Percentiles rank a stretch among this genome's conserved stretches.
phyloP scores from a whole-genome alignment of 768 basidiomycete genomes.

The Inosperma sp. region DNA sequence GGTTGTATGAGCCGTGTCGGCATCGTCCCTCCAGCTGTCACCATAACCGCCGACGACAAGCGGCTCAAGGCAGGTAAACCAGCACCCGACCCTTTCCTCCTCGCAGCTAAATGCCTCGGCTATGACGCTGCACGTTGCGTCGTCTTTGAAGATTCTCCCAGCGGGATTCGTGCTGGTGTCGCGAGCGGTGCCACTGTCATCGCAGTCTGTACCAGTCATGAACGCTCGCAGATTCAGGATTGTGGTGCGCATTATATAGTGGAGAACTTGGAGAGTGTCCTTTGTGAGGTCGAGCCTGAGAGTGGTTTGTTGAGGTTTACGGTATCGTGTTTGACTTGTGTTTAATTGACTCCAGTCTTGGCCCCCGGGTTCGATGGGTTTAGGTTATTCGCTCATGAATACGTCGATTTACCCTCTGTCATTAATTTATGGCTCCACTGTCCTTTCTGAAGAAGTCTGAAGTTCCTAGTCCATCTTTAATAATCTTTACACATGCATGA shows the following conservation, averaged over 20 bases:
- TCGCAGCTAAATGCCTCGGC: slow-evolving; percentile 55
- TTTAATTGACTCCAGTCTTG: too few relatives aligned
- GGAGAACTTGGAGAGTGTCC: slow-evolving; percentile 49
- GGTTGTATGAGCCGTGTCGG: slow-evolving; percentile 71
- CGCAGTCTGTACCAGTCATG: slow-evolving; percentile 72
- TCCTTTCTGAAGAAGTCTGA: too few relatives aligned
- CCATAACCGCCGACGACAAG: slow-evolving; percentile 74
- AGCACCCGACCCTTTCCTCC: slow-evolving; percentile 59
- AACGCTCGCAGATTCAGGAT: slow-evolving; percentile 47
- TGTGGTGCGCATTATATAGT: slow-evolving; percentile 55
- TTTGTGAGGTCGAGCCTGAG: slow-evolving; percentile 38
- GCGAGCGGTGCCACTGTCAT: slow-evolving; percentile 71
- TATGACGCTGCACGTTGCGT: slow-evolving; percentile 57
- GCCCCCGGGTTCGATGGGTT: too few relatives aligned
- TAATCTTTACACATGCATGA: too few relatives aligned
- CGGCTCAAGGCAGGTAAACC: slow-evolving; percentile 64
- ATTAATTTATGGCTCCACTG: too few relatives aligned
- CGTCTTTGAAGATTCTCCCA: slow-evolving; percentile 80
- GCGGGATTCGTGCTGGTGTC: slow-evolving; percentile 67
- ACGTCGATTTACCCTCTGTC: too few relatives aligned
- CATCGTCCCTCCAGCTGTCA: slow-evolving; percentile 60
- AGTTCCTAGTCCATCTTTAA: too few relatives aligned
- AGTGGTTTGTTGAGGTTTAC: slow-evolving; percentile 43
- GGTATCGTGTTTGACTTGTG: too few relatives aligned
- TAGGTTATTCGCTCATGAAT: too few relatives aligned